Conservation (phyloP, 352 stramenopile species). For the Phytophthora sp. region DNA sequence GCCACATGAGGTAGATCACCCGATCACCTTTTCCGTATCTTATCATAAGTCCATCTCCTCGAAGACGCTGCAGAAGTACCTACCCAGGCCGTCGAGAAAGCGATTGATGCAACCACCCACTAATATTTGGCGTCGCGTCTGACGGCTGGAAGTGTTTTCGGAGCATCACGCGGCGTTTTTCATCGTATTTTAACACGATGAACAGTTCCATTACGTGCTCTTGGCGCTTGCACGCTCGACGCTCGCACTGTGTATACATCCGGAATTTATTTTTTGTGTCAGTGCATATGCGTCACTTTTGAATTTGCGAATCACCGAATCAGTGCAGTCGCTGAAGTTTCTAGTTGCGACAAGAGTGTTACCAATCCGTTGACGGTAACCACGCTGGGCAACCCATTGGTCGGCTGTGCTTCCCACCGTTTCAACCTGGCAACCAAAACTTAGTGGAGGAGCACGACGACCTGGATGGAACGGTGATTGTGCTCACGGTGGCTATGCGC, state of each 20-base stretch:
- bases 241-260: neutral
- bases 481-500: neutral
- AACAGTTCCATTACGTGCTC: neutral
- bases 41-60: constrained; percentile 6
- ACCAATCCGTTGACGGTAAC: constrained; percentile 3
- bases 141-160: neutral
- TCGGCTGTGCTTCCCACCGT: constrained; percentile 6
- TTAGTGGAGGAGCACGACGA: neutral
- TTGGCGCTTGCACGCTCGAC: neutral
- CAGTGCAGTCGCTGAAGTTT: neutral
- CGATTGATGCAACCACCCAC: too few species aligned
- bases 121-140: neutral
- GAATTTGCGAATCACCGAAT: too few species aligned
- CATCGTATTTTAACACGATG: neutral
- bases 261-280: neutral
- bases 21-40: neutral
- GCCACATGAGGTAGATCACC: constrained; percentile 14
- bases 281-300: too few species aligned
- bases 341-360: constrained; percentile 4
- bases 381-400: neutral
- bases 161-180: neutral
- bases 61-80: constrained; percentile 2
- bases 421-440: constrained; percentile 8
- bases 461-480: neutral
- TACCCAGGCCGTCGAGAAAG: constrained; percentile 1